These are phyloP conservation scores for Plasmodium fragile DNA, from an alignment of 169 alveolate genomes.

Conservation along the genomic window DNA sequence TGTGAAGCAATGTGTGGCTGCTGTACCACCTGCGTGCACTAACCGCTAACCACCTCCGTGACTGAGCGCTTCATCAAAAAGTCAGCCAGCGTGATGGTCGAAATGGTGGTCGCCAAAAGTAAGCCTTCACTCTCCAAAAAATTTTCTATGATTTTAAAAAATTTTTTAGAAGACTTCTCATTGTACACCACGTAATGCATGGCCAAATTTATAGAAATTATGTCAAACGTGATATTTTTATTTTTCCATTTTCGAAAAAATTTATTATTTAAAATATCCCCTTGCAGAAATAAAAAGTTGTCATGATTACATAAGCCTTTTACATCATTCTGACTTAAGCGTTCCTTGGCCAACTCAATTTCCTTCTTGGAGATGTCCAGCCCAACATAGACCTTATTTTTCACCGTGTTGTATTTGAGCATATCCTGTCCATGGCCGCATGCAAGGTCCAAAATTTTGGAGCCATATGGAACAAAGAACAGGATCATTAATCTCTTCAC, in stretches of 20 bases:
- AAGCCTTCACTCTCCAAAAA: conserved; percentile 72
- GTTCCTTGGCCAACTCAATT: conserved; percentile 89
- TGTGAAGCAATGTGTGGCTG: not conserved
- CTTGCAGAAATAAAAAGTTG: conserved; percentile 61
- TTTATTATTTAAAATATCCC: conserved; percentile 73
- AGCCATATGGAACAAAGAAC: conserved; percentile 77
- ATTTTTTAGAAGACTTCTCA: conserved; percentile 89
- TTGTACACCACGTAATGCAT: conserved; percentile 93
- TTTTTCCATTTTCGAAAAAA: conserved; percentile 71
- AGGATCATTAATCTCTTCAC: conserved; percentile 86
- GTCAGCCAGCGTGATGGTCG: conserved; percentile 57
- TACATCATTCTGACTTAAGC: conserved; percentile 81
- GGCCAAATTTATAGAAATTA: conserved; percentile 93
- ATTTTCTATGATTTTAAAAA: conserved; percentile 85
- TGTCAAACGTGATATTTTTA: conserved; percentile 74
- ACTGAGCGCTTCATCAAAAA: conserved; percentile 55
- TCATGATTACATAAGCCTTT: conserved; percentile 68
- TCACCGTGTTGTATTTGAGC: conserved; percentile 88
- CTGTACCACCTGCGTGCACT: not conserved
- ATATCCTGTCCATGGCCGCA: conserved; percentile 94
- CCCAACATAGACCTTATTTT: conserved; percentile 88
- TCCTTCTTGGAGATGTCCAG: conserved; percentile 90
- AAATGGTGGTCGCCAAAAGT: conserved; percentile 49
- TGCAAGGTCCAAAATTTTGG: conserved; percentile 90
- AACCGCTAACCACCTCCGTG: conserved; percentile 25